Evolutionary conservation across 2,329 filamentous ascomycete genomes (phyloP).

Genomic region (Paraphoma chrysanthemicola): DNA sequence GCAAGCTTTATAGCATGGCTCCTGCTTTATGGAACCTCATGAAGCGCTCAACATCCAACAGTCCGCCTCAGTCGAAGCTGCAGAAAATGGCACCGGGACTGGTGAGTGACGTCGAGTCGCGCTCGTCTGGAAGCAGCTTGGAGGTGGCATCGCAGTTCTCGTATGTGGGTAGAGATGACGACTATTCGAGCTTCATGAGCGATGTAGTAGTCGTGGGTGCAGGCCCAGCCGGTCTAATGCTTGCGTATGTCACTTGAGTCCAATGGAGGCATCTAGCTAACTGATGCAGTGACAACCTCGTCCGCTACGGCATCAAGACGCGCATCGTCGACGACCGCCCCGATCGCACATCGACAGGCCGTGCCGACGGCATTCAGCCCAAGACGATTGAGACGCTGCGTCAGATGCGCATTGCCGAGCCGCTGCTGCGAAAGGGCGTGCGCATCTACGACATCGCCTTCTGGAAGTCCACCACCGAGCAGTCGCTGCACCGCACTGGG

Average conservation of each 20-base stretch:
- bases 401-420: constrained; percentile 75
- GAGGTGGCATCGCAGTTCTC: constrained; percentile 26
- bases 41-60: constrained; percentile 41
- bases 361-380: constrained; percentile 76
- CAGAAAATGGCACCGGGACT: constrained; percentile 46
- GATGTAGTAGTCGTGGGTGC: constrained; percentile 52
- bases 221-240: constrained; percentile 52
- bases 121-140: constrained; percentile 32
- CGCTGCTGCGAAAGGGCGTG: constrained; percentile 70
- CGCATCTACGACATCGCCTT: constrained; percentile 78
- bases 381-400: constrained; percentile 80
- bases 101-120: constrained; percentile 29
- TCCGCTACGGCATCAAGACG: constrained; percentile 70
- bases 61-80: constrained; percentile 31
- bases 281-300: constrained; percentile 59
- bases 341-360: constrained; percentile 71
- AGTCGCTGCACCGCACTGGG: constrained; percentile 64
- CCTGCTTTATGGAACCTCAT: constrained; percentile 42
- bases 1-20: constrained; percentile 39
- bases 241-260: constrained; percentile 44
- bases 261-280: constrained; percentile 9
- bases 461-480: constrained; percentile 56
- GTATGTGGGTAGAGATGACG: constrained; percentile 20
- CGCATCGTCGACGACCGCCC: constrained; percentile 72
- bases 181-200: constrained; percentile 45